Evolutionary conservation across 176 grass and related monocot genomes (phyloP).

Genomic region (Ananas comosus): DNA sequence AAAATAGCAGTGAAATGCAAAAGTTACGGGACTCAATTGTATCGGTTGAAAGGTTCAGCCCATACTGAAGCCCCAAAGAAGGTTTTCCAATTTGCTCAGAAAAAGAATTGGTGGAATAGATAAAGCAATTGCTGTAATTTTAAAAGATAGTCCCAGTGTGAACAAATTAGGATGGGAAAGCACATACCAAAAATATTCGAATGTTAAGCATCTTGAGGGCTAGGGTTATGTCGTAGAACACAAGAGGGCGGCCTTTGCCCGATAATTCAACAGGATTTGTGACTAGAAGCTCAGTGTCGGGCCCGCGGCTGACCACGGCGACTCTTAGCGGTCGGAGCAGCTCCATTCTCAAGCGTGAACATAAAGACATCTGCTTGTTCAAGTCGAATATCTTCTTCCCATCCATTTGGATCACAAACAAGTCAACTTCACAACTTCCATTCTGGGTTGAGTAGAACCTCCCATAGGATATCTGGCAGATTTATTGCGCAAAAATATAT

Average conservation of each 20-base stretch:
- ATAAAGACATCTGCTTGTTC: constrained; percentile 1
- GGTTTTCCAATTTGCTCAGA: too few relatives aligned
- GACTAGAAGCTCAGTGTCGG: constrained; percentile 12
- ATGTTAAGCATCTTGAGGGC: constrained; percentile 15
- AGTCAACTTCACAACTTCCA: constrained; percentile 13
- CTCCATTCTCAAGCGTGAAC: constrained; percentile 9
- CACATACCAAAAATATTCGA: constrained; percentile 7
- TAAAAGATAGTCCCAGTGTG: too few relatives aligned
- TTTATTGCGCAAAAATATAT: background rate
- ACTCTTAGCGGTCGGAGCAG: background rate
- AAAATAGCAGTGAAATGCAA: too few relatives aligned
- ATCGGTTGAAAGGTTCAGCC: too few relatives aligned
- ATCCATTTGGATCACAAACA: constrained; percentile 21
- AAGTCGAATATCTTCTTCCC: constrained; percentile 11
- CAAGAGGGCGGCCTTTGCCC: constrained; percentile 15
- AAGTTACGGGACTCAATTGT: too few relatives aligned
- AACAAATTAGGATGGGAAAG: background rate
- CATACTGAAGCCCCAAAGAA: too few relatives aligned
- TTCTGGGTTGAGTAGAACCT: constrained; percentile 1
- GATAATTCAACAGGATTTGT: constrained; percentile 13
- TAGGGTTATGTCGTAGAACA: constrained; percentile 20
- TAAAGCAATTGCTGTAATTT: too few relatives aligned
- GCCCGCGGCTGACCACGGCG: constrained; percentile 10
- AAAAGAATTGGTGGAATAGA: too few relatives aligned
- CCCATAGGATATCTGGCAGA: constrained; percentile 10